phyloP scores from a whole-genome alignment of 257 asterid species.

The Mentha longifolia region DNA sequence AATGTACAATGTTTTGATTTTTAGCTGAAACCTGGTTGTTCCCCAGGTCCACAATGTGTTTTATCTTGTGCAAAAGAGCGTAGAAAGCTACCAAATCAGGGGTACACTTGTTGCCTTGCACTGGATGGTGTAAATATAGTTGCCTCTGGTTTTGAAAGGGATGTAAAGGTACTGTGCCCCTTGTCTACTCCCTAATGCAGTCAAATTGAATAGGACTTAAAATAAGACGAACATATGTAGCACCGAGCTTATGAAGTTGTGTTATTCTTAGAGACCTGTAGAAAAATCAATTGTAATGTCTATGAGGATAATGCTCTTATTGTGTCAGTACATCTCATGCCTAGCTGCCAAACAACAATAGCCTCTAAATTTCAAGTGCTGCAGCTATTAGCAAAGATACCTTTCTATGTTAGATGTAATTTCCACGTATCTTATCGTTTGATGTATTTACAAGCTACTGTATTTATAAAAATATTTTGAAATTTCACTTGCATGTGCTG shows the following conservation, averaged over 20 bases:
- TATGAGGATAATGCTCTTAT: slow-evolving; percentile 4
- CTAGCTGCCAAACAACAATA: slow-evolving; percentile 6
- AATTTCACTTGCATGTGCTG: slow-evolving; percentile 14
- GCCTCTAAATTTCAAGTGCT: slow-evolving; percentile 7
- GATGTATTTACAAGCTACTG: no score
- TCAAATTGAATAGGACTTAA: not conserved
- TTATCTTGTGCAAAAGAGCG: slow-evolving; percentile 89
- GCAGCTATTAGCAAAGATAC: not conserved
- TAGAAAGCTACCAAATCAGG: slow-evolving; percentile 77
- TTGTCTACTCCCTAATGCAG: slow-evolving; percentile 4
- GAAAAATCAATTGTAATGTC: slow-evolving; percentile 14
- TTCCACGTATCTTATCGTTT: not conserved
- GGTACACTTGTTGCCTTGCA: slow-evolving; percentile 96
- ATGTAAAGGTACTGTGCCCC: slow-evolving; percentile 65
- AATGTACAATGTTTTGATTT: slow-evolving; percentile 32
- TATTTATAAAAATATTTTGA: not conserved
- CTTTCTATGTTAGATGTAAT: slow-evolving; percentile 8
- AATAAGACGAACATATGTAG: slow-evolving; percentile 1
- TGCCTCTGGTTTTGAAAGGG: slow-evolving; percentile 85
- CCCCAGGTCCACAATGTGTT: slow-evolving; percentile 91
- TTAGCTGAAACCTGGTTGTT: slow-evolving; percentile 29
- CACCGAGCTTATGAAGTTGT: slow-evolving; percentile 8
- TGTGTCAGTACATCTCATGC: slow-evolving; percentile 16
- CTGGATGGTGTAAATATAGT: slow-evolving; percentile 92
- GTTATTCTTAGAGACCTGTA: slow-evolving; percentile 19